Base-by-base conservation (phyloP, 2,329 filamentous ascomycete genomes). In the Venturia carpophila region DNA sequence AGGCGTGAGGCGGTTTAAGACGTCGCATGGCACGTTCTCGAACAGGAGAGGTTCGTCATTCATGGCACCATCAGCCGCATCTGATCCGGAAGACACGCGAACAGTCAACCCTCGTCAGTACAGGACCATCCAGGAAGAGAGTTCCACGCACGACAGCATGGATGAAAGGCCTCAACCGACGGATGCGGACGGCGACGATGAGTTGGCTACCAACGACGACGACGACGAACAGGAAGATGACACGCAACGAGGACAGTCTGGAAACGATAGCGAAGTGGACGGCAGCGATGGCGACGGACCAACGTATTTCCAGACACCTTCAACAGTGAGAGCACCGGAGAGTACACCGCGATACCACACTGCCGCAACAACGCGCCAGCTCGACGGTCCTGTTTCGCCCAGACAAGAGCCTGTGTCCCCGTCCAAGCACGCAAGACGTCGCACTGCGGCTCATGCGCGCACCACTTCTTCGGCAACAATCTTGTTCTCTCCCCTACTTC, bases 111-210 rank as follows among this genome's bases (percentile, higher is more conserved):
- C 64, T 70, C 69, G 66, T 72, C 69, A 66, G 62, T 68, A 13
- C 77, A 77, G 49, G 67, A 75, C 76, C 21, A 71, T 75, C 45
- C 73, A 75, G 34, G 77, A 84, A 73, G 78, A 80, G 69, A 74
- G 68, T 11, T 42, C 67, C 7, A 68, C 70, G 34, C 63, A 70
- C 4, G 66, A 66, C 11, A 64, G 67, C 61, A 69, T 73, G 58
- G 73, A 79, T 66, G 74, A 82, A 66, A 68, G 79, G 49, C 77
- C 81, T 55, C 82, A 78, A 71, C 86, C 92, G 66, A 92, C 90
- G 0, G 91, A 94, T 71, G 90, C 87, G 7, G 91, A 96, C 72
- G 91, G 91, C 0, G 92, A 97, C 71, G 92, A 96, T 70, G 92
- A 97, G 74, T 79, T 92, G n/a, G 83, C 90, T 15, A 92, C 89